A percentile compares a stretch with the other conserved stretches of the same genome.
Evolutionary conservation across 176 grass and related monocot genomes (phyloP).

Genomic region (Oryza nivara): DNA sequence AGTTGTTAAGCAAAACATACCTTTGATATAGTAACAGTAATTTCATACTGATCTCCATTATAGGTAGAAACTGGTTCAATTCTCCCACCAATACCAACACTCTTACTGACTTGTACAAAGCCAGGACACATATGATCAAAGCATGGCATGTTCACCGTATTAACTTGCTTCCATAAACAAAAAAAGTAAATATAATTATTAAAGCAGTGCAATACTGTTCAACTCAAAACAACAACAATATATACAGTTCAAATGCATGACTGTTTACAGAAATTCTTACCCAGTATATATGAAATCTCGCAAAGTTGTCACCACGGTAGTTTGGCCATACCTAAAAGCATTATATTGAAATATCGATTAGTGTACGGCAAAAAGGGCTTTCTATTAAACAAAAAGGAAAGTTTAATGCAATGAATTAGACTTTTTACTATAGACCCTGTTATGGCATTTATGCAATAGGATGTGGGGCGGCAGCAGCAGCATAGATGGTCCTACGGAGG

Average conservation of each 20-base stretch:
- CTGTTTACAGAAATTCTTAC: neutral
- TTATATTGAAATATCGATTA: neutral
- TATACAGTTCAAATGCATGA: neutral
- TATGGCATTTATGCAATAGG: neutral
- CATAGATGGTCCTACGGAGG: too few relatives aligned
- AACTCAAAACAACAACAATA: neutral
- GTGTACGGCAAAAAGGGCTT: neutral
- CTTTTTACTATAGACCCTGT: neutral
- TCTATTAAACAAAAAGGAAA: neutral
- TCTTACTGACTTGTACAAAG: conserved; percentile 33
- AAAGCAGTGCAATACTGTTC: neutral
- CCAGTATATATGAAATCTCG: conserved; percentile 14
- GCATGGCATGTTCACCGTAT: neutral
- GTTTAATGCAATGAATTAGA: neutral
- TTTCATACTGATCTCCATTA: conserved; percentile 11
- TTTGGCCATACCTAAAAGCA: conserved; percentile 10
- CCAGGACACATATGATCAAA: conserved; percentile 34
- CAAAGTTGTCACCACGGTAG: neutral
- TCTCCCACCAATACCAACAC: conserved; percentile 16
- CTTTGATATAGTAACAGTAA: conserved; percentile 20
- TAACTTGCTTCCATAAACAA: neutral
- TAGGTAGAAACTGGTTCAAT: conserved; percentile 31
- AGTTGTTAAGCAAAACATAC: conserved; percentile 10
- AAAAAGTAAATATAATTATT: neutral
- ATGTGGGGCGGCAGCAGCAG: too few relatives aligned